phyloP scores from a whole-genome alignment of 805 yeast species.

The Yamadazyma laniorum region DNA sequence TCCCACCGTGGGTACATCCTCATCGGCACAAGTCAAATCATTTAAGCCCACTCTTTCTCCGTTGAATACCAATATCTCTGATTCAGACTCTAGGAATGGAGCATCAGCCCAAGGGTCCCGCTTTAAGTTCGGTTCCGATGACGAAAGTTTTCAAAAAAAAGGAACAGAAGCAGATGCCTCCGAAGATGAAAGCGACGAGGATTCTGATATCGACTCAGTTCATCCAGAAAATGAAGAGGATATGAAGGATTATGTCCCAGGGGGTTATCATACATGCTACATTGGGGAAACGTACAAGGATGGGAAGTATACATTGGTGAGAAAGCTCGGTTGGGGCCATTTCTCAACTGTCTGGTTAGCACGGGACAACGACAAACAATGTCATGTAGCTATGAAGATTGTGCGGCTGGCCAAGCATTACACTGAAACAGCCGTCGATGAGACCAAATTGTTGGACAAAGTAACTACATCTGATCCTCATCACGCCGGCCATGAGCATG shows the following conservation, averaged over 20 bases:
- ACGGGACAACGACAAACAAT: conserved; percentile 48
- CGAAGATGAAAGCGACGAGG: conserved; percentile 15
- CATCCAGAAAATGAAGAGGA: conserved; percentile 74
- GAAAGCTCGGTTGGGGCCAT: conserved; percentile 99
- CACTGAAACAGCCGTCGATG: conserved; percentile 93
- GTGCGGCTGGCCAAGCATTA: conserved; percentile 89
- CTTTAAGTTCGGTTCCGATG: conserved; percentile 14
- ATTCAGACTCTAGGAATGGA: conserved; percentile 8
- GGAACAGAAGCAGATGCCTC: conserved; percentile 5
- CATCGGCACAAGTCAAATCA: conserved; percentile 30
- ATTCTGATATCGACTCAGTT: conserved; percentile 24
- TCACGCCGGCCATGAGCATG: conserved; percentile 81
- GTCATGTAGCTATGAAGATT: conserved; percentile 91
- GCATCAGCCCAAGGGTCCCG: conserved; percentile 15
- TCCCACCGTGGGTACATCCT: conserved; percentile 31
- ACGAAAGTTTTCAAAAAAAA: conserved; percentile 13
- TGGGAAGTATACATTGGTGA: conserved; percentile 71
- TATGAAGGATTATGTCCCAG: conserved; percentile 77
- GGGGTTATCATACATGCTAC: conserved; percentile 94
- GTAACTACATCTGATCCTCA: conserved; percentile 59
- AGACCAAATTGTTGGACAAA: conserved; percentile 72
- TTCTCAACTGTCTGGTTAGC: conserved; percentile 96
- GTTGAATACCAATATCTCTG: conserved; percentile 34
- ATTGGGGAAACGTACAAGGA: conserved; percentile 83
- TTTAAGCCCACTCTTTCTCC: conserved; percentile 39